phyloP scores from a whole-genome alignment of 441 rosid species.

The Euphorbia schlechtendalii region DNA sequence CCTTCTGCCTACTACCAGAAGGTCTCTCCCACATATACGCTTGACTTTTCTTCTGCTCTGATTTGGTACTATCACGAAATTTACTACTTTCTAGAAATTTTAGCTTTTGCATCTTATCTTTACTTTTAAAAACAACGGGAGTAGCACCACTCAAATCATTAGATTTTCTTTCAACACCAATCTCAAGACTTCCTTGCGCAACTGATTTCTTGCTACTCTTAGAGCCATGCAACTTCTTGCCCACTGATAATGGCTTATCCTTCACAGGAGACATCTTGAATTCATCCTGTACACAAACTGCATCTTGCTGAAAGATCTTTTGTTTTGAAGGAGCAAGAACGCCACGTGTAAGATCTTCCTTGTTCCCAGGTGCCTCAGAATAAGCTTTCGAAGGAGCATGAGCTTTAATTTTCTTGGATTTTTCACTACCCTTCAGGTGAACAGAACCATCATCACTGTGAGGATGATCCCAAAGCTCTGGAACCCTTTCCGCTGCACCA shows the following conservation, averaged over 20 bases:
- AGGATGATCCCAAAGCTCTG: constrained; percentile 11
- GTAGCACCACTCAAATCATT: constrained; percentile 22
- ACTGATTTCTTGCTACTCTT: constrained; percentile 20
- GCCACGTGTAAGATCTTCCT: constrained; percentile 21
- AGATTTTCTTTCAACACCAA: constrained; percentile 21
- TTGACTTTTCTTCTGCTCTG: constrained; percentile 18
- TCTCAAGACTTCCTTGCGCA: constrained; percentile 26
- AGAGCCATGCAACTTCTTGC: constrained; percentile 33
- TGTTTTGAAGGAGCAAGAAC: constrained; percentile 16
- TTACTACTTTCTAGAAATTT: constrained; percentile 30
- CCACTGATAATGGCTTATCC: constrained; percentile 24
- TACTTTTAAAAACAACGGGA: constrained; percentile 23
- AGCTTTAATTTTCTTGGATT: constrained; percentile 19
- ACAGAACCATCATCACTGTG: constrained; percentile 16
- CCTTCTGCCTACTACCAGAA: constrained; percentile 25
- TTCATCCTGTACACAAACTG: constrained; percentile 19
- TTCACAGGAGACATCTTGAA: constrained; percentile 19
- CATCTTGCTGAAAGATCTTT: constrained; percentile 22
- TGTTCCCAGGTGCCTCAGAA: constrained; percentile 17
- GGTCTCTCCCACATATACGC: constrained; percentile 17
- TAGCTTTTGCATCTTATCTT: constrained; percentile 23
- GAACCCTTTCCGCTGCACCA: constrained; percentile 19
- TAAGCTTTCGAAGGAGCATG: constrained; percentile 23
- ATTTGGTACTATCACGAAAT: constrained; percentile 21
- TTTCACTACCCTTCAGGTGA: constrained; percentile 25